Conservation (phyloP, 306 rosid genomes). For the Sechiopsis laciniata region DNA sequence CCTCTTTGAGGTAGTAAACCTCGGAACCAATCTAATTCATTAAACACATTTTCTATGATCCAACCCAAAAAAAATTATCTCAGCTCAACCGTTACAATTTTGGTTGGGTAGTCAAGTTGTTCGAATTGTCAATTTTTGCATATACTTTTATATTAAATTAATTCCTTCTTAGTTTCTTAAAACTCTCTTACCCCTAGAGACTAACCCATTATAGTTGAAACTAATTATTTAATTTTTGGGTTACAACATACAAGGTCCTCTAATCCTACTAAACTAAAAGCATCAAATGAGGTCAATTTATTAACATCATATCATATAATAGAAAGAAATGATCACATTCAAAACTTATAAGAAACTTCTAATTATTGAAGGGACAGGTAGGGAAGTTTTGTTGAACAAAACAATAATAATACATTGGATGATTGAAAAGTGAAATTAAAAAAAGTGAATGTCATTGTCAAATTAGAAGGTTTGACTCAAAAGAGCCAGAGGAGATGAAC, state of each 20-base stretch:
- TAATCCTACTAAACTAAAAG: too few species aligned
- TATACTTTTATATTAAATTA: too few species aligned
- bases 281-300: neutral
- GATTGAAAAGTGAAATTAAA: conserved; percentile 11
- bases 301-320: too few species aligned
- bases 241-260: neutral
- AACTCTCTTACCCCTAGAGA: too few species aligned
- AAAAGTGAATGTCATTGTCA: neutral
- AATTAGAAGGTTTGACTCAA: conserved; percentile 8
- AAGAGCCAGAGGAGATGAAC: conserved; percentile 2
- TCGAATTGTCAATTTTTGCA: too few species aligned
- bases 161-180: too few species aligned
- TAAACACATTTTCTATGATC: too few species aligned
- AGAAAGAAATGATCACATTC: neutral
- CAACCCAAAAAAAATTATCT: too few species aligned
- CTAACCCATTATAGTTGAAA: neutral
- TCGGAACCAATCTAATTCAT: too few species aligned
- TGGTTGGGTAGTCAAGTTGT: too few species aligned
- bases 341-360: neutral
- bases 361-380: neutral
- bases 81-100: too few species aligned
- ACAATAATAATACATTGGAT: neutral
- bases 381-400: neutral
- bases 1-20: too few species aligned
- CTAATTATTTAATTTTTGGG: neutral